Evolutionary conservation across 352 stramenopile genomes (phyloP).

Genomic region (Phytophthora sojae): DNA sequence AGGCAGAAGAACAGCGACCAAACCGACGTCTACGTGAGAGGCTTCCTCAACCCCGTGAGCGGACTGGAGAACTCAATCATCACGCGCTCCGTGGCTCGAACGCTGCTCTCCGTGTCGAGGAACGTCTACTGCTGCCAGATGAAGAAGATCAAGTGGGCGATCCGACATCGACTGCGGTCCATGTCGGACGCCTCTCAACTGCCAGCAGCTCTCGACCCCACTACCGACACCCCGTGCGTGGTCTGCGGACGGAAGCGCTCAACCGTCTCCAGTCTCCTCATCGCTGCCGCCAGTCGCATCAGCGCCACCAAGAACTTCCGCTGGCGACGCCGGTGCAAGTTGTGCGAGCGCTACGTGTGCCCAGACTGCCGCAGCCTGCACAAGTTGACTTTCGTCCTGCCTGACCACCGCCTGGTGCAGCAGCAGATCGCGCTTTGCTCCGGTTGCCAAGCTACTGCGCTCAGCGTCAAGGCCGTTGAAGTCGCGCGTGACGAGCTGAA

Average conservation of each 20-base stretch:
- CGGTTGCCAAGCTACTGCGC: conserved; percentile 26
- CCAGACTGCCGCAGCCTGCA: conserved; percentile 53
- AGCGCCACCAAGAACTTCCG: conserved; percentile 19
- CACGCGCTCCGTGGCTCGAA: conserved; percentile 37
- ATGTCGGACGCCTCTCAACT: conserved; percentile 21
- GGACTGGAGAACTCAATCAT: conserved; percentile 51
- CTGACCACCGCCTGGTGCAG: conserved; percentile 37
- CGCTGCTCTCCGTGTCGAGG: conserved; percentile 37
- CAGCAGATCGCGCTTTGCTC: conserved; percentile 37
- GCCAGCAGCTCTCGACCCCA: conserved; percentile 12
- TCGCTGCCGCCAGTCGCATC: conserved; percentile 19
- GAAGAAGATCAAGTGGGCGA: conserved; percentile 50
- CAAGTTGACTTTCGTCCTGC: conserved; percentile 44
- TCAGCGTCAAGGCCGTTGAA: conserved; percentile 33
- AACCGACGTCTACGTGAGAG: conserved; percentile 44
- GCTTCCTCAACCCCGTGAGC: conserved; percentile 36
- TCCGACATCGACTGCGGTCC: conserved; percentile 28
- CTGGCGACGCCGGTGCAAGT: conserved; percentile 36
- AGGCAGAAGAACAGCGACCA: conserved; percentile 40
- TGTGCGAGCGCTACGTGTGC: conserved; percentile 59
- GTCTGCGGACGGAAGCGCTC: conserved; percentile 41
- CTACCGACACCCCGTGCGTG: conserved; percentile 37
- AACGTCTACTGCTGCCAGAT: conserved; percentile 45
- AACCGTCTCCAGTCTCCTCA: conserved; percentile 23
- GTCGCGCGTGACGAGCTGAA: conserved; percentile 39